Evolutionary conservation across 2,329 filamentous ascomycete species (phyloP).

Genomic region (Penicillium sp.): DNA sequence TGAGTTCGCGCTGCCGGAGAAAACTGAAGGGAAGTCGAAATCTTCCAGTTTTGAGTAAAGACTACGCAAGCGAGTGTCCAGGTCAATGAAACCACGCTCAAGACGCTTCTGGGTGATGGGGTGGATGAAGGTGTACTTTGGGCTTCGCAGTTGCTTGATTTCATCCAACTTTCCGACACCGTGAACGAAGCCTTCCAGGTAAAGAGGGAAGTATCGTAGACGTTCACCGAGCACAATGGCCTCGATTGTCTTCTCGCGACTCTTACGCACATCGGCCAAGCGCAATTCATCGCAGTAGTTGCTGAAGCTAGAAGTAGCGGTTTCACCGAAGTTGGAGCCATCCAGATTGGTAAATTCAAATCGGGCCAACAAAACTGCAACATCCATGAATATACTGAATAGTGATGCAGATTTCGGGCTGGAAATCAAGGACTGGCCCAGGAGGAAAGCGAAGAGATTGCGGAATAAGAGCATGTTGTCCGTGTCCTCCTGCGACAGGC

Average conservation of each 20-base stretch:
- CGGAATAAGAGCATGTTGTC: constrained; percentile 61
- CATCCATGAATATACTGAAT: constrained; percentile 62
- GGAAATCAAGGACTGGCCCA: constrained; percentile 62
- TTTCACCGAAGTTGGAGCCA: constrained; percentile 64
- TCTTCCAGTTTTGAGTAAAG: constrained; percentile 74
- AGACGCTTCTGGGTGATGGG: constrained; percentile 73
- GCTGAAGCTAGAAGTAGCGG: constrained; percentile 52
- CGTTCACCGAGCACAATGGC: constrained; percentile 84
- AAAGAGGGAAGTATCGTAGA: constrained; percentile 78
- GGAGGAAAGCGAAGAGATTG: constrained; percentile 64
- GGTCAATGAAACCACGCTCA: constrained; percentile 77
- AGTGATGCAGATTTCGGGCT: constrained; percentile 56
- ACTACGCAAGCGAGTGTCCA: constrained; percentile 69
- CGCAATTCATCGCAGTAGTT: constrained; percentile 73
- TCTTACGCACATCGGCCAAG: constrained; percentile 76
- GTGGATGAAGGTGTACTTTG: constrained; percentile 71
- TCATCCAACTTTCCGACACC: constrained; percentile 81
- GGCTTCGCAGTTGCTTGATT: constrained; percentile 67
- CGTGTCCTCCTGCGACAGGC: constrained; percentile 50
- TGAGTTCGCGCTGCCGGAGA: constrained; percentile 83
- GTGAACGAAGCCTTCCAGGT: constrained; percentile 90
- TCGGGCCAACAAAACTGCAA: constrained; percentile 57
- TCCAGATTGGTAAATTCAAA: constrained; percentile 65
- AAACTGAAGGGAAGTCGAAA: constrained; percentile 89
- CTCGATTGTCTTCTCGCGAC: constrained; percentile 85